Evolutionary conservation across 2,329 filamentous ascomycete species (phyloP), one percentile per base, ranked within the genome.

Genomic region (Kalaharituber pfeilii): DNA sequence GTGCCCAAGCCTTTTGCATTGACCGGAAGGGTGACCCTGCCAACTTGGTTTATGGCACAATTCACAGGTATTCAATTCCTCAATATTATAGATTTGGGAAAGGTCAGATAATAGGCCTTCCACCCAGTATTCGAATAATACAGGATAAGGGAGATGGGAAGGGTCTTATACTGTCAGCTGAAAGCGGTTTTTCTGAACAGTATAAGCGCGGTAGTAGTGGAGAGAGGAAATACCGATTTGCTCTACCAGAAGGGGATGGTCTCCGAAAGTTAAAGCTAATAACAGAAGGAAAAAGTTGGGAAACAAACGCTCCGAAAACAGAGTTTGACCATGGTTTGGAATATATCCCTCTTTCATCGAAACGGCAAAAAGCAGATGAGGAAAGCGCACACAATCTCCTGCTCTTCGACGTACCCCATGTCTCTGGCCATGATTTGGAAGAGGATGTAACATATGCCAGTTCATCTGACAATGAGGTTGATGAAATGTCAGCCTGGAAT

Each of bases 21-120:
- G 89, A 96, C 67, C 78, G 72, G 42, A 80, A 79, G 63, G 88
- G 89, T 0, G 89, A 96, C 63, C 71, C 75, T 3, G 75, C 86
- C 49, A 86, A 91, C 60, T 67, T 82, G 45, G 75, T 75, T 25
- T 95, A 88, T 66, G 85, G 84, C 1, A 75, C 77, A 26, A 74
- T 84, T 36, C 80, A 94, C 65, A 78, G 77, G 30, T 84, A 83
- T 59, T 76, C 75, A 53, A 69, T 93, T 9, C 86, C 87, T 0
- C 63, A 69, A 2, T 95, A 93, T 65, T 74, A 75, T 57, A 80
- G 86, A 5, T 70, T 71, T 57, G 84, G 86, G 13, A 71, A 72
- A 53, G 86, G 86, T 2, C 74, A 73, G 55, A 71, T 95, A 1
- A 67, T 96, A 11, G 89, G 88, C 0, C 70, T 81, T 0, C 66